Conservation (phyloP, 305 asterid genomes). For the Solanum aculeatissimum region DNA sequence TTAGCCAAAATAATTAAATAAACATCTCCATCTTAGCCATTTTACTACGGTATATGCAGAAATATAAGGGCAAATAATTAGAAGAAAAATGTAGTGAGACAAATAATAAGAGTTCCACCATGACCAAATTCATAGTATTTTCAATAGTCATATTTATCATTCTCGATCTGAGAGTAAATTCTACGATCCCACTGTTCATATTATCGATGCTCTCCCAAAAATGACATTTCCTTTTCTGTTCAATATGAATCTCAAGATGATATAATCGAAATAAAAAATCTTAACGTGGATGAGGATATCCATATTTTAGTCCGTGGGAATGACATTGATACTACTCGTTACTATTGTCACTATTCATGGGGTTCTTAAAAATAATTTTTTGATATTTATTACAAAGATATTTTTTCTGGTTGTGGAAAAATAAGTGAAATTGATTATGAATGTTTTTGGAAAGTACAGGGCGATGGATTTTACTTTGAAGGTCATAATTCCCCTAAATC, state of each 20-base stretch:
- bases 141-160: not conserved
- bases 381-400: not conserved
- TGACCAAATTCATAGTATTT: not conserved
- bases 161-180: not conserved
- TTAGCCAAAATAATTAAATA: not conserved
- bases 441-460: not conserved
- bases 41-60: not conserved
- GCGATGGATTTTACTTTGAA: not conserved
- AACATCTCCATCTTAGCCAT: not conserved
- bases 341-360: not conserved
- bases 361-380: not conserved
- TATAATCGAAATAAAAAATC: not conserved
- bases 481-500: not conserved
- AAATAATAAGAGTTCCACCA: not conserved
- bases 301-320: not conserved
- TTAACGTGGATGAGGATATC: not conserved
- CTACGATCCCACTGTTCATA: not conserved
- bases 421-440: not conserved
- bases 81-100: not conserved
- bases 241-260: not conserved
- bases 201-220: not conserved
- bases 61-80: not conserved
- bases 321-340: not conserved
- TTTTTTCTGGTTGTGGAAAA: not conserved
- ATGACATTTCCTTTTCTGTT: not conserved